phyloP scores from a whole-genome alignment of 768 basidiomycete genomes.

The Boletus reticulatus region DNA sequence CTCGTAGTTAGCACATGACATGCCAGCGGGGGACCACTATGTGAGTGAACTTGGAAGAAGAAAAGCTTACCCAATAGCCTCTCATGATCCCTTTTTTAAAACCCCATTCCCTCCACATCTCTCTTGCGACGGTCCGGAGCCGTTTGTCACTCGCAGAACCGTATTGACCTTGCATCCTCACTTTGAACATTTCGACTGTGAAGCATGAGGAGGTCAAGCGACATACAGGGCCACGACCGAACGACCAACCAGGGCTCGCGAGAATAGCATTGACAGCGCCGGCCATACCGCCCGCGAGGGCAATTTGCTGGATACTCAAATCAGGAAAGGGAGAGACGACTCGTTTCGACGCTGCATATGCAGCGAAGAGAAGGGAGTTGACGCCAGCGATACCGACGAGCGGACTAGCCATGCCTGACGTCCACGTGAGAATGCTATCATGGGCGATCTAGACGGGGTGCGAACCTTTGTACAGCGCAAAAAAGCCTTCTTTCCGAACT shows the following conservation, averaged over 20 bases:
- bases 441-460: not conserved
- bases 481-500: slow-evolving; percentile 80
- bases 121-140: slow-evolving; percentile 64
- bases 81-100: slow-evolving; percentile 90
- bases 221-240: not conserved
- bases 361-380: slow-evolving; percentile 92
- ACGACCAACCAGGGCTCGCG: slow-evolving; percentile 74
- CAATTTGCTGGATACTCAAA: slow-evolving; percentile 74
- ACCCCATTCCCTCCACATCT: slow-evolving; percentile 89
- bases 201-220: not conserved
- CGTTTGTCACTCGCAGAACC: slow-evolving; percentile 77
- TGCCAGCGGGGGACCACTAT: not conserved
- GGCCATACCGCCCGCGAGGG: slow-evolving; percentile 87
- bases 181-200: slow-evolving; percentile 96
- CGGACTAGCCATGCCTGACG: slow-evolving; percentile 79
- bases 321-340: slow-evolving; percentile 88
- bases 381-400: slow-evolving; percentile 92
- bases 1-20: too few species aligned
- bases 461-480: slow-evolving; percentile 92
- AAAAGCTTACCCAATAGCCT: slow-evolving; percentile 82
- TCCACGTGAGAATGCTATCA: not conserved
- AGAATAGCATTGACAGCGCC: slow-evolving; percentile 88
- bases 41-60: slow-evolving; percentile 8
- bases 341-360: slow-evolving; percentile 80
- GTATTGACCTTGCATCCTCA: slow-evolving; percentile 96